phyloP scores from a whole-genome alignment of 345 rosid genomes.

The Salix purpurea region DNA sequence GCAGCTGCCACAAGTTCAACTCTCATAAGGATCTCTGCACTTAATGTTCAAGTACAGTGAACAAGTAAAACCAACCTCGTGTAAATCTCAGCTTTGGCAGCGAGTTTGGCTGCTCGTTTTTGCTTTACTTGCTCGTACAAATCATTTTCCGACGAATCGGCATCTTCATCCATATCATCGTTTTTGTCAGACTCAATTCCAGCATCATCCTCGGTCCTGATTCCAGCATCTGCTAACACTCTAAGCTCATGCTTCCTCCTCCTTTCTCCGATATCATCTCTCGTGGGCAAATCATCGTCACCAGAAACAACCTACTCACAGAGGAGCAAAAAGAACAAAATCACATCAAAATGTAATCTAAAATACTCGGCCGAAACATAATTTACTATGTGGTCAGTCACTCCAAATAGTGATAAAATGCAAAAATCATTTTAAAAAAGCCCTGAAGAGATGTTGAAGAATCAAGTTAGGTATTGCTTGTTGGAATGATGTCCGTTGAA shows the following conservation, averaged over 20 bases:
- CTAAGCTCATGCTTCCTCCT: constrained; percentile 80
- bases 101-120: constrained; percentile 53
- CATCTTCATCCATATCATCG: constrained; percentile 32
- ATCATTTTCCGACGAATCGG: constrained; percentile 53
- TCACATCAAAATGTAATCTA: not conserved
- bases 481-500: too few relatives aligned
- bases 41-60: not conserved
- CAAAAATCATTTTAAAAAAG: too few relatives aligned
- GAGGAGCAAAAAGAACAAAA: not conserved
- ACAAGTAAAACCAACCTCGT: constrained; percentile 41
- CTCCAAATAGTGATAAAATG: too few relatives aligned
- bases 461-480: too few relatives aligned
- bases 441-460: too few relatives aligned
- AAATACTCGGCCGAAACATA: not conserved
- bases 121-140: constrained; percentile 55
- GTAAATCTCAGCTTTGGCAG: constrained; percentile 63
- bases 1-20: too few relatives aligned
- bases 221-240: constrained; percentile 77
- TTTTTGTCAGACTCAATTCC: constrained; percentile 28
- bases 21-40: too few relatives aligned
- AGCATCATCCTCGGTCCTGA: constrained; percentile 55
- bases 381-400: too few relatives aligned
- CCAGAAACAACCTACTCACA: constrained; percentile 61
- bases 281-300: constrained; percentile 78
- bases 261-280: constrained; percentile 96